phyloP scores from a whole-genome alignment of 139 green algal genomes.

The Picochlorum costavermella region DNA sequence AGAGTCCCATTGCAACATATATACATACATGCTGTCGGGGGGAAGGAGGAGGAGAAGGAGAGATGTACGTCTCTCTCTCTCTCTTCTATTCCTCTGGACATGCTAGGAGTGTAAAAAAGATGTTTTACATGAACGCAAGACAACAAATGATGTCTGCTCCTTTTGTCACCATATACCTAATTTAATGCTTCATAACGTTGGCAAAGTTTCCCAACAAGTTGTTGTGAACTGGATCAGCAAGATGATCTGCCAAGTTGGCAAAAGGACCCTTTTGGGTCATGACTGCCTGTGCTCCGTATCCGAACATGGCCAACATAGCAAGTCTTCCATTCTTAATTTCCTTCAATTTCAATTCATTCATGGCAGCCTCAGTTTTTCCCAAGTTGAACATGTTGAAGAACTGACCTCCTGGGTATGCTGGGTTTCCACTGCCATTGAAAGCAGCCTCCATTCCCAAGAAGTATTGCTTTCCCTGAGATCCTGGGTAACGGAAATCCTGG shows the following conservation, averaged over 20 bases:
- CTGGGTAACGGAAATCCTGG: slow-evolving; percentile 81
- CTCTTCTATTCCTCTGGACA: too few relatives aligned
- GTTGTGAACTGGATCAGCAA: slow-evolving; percentile 71
- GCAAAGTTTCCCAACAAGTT: slow-evolving; percentile 93
- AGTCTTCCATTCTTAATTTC: slow-evolving; percentile 95
- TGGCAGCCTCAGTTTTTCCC: slow-evolving; percentile 59
- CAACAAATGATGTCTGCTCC: too few relatives aligned
- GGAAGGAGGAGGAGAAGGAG: too few relatives aligned
- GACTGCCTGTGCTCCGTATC: slow-evolving; percentile 62
- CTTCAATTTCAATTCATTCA: slow-evolving; percentile 75
- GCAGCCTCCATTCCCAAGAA: slow-evolving; percentile 88
- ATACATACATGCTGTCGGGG: too few relatives aligned
- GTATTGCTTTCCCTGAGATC: slow-evolving; percentile 87
- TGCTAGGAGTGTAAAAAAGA: too few relatives aligned
- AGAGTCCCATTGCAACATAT: too few relatives aligned
- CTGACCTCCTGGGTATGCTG: slow-evolving; percentile 87
- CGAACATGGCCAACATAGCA: slow-evolving; percentile 77
- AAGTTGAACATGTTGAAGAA: slow-evolving; percentile 95
- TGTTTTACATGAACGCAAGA: too few relatives aligned
- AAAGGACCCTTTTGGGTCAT: slow-evolving; percentile 81
- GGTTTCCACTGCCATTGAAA: slow-evolving; percentile 77
- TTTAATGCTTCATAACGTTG: slow-evolving; percentile 12
- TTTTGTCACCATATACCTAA: too few relatives aligned
- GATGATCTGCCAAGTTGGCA: slow-evolving; percentile 83
- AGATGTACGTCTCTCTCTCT: too few relatives aligned